A percentile compares a stretch with the other conserved stretches of the same genome.
Conservation (phyloP, 495 filamentous ascomycete species). For the Neurospora sp. region DNA sequence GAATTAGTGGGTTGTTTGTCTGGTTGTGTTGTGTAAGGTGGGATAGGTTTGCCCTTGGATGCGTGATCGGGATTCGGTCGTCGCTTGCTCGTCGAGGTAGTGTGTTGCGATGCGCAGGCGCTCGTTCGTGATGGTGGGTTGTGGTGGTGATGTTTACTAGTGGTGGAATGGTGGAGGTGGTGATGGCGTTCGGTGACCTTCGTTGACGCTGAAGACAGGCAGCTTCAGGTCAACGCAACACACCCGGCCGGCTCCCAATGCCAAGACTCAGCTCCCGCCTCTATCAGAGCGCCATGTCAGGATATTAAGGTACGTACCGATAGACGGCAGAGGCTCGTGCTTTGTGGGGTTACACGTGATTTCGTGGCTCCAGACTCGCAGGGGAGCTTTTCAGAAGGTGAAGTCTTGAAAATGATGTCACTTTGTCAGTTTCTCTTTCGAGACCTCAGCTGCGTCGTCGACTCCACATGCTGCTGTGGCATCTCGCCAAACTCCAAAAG, state of each 20-base stretch:
- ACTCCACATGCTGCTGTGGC: background rate
- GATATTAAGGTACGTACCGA: background rate
- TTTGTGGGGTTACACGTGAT: slow-evolving; percentile 4
- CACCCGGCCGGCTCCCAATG: slow-evolving; percentile 4
- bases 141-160: background rate
- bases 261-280: slow-evolving; percentile 5
- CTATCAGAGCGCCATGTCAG: background rate
- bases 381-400: background rate
- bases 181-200: background rate
- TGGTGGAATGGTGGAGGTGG: slow-evolving; percentile 1
- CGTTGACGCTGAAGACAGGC: too few relatives aligned
- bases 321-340: background rate
- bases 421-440: background rate
- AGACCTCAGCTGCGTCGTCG: background rate
- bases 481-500: background rate
- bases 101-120: background rate
- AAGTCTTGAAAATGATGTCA: background rate
- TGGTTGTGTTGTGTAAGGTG: background rate
- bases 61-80: background rate
- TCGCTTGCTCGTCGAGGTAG: background rate
- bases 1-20: background rate
- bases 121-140: background rate
- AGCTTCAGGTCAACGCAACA: slow-evolving; percentile 27
- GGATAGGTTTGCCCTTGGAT: background rate
- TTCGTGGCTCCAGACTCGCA: background rate